Evolutionary conservation across 1,284 basidiomycete species (phyloP).

Genomic region (Ustilago tritici): DNA sequence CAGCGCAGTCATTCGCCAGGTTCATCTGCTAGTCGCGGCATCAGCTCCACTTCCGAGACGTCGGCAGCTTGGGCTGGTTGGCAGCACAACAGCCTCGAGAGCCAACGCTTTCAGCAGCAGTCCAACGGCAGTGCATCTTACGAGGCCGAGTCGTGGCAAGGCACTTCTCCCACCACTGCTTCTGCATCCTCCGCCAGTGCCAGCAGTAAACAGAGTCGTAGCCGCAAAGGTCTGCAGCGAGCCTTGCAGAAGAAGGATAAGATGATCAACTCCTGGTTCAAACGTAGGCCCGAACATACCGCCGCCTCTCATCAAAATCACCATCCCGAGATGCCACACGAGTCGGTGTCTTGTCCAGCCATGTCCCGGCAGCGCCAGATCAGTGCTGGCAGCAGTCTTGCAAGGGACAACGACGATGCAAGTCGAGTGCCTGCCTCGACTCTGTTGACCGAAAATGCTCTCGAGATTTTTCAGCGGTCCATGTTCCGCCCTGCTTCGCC

Average conservation of each 20-base stretch:
- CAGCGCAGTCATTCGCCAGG: slow-evolving; percentile 17
- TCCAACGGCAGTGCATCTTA: slow-evolving; percentile 11
- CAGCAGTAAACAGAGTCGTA: slow-evolving; percentile 37
- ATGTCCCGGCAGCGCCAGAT: slow-evolving; percentile 1
- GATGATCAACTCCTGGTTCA: slow-evolving; percentile 56
- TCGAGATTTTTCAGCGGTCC: slow-evolving; percentile 35
- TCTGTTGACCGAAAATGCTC: slow-evolving; percentile 35
- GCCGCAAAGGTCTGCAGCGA: slow-evolving; percentile 37
- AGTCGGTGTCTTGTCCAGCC: neutral
- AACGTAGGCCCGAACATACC: slow-evolving; percentile 31
- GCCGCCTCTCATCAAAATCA: slow-evolving; percentile 7
- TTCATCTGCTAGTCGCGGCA: slow-evolving; percentile 30
- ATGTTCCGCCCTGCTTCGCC: slow-evolving; percentile 41
- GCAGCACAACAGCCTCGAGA: slow-evolving; percentile 25
- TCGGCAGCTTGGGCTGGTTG: slow-evolving; percentile 16
- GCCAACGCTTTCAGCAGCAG: slow-evolving; percentile 12
- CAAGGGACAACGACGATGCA: slow-evolving; percentile 1
- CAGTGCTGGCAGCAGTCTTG: slow-evolving; percentile 7
- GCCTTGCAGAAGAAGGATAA: slow-evolving; percentile 54
- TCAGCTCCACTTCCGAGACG: slow-evolving; percentile 20
- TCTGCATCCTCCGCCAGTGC: slow-evolving; percentile 32
- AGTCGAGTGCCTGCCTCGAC: slow-evolving; percentile 10
- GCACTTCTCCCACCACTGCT: slow-evolving; percentile 39
- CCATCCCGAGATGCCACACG: slow-evolving; percentile 8
- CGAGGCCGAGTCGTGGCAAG: slow-evolving; percentile 38